Base-by-base conservation (phyloP, 306 rosid genomes). In the Cucurbita maxima region DNA sequence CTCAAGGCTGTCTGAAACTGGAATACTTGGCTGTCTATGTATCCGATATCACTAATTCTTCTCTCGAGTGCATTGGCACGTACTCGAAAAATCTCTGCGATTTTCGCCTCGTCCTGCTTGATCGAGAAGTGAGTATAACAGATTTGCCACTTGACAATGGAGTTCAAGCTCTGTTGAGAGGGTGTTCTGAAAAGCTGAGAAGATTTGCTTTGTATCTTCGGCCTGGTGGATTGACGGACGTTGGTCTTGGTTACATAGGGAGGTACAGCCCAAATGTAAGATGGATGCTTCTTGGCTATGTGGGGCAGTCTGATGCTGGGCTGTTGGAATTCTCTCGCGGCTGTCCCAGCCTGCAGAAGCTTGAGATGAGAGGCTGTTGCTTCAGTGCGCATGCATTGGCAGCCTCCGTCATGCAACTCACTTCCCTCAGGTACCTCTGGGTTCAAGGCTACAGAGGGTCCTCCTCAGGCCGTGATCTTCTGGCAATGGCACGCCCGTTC, bases 121-220 rank as follows among this genome's bases (percentile, higher is more conserved):
- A 94, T 68, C 89, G 88, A 15, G 96, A 87, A 79, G 95, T 71
- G 76, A 82, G 37, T 4, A 87, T 94, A 73, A 64, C 92, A 0
- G 99, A 94, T 80, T 82, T 94, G 80, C 99, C 99, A 6, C 99
- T 94, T 45, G 99, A 94, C 86, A 78, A 91, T 45, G 99, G 99
- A 30, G 99, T 94, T 57, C 86, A 84, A 78, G 92, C 96, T 30
- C 76, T 94, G 43, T 75, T 94, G 79, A 87, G 83, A 80, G 99
- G 97, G 0, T 94, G 99, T 50, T 70, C 74, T 55, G 80, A 83
- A 61, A 91, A 85, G 86, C 96, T 94, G 3, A 83, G 83, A 75
- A 87, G 99, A 71, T 94, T 94, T 79, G 99, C 97, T 36, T 80
- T 94, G 54, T 94, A 94, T 79, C 92, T 94, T 57, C 85, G 97